Conservation (phyloP, 2,329 filamentous ascomycete genomes). For the Intubia oerlemansii region DNA sequence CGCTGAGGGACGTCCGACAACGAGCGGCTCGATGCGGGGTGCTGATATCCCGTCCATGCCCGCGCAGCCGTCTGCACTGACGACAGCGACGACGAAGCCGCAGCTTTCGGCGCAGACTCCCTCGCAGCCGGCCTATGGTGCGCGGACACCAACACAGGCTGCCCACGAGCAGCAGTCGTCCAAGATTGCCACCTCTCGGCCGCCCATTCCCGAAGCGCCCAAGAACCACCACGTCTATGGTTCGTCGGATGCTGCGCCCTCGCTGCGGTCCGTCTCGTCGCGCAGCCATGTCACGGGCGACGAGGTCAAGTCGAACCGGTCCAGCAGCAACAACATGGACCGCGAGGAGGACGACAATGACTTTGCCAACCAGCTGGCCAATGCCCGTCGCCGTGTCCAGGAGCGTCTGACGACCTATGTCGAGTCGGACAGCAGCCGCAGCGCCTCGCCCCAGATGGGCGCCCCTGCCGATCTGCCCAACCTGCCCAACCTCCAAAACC, state of each 20-base stretch:
- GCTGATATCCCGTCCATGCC: not conserved
- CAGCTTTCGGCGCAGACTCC: no score
- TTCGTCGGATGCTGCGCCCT: no score
- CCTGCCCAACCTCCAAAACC: constrained; percentile 13
- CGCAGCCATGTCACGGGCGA: constrained; percentile 24
- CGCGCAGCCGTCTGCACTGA: no score
- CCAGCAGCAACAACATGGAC: constrained; percentile 15
- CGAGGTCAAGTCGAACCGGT: constrained; percentile 1
- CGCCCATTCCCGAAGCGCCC: no score
- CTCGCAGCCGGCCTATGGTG: no score
- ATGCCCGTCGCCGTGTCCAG: constrained; percentile 47
- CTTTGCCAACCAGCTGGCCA: constrained; percentile 51
- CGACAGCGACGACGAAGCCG: no score
- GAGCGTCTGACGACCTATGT: constrained; percentile 51
- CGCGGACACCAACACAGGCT: no score
- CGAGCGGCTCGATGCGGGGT: no score
- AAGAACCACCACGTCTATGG: no score
- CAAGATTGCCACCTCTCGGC: no score
- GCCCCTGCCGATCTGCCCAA: constrained; percentile 13
- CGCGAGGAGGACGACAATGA: constrained; percentile 37
- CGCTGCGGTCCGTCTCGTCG: constrained; percentile 29
- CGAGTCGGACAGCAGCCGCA: constrained; percentile 32
- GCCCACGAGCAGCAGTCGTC: no score
- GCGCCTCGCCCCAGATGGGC: constrained; percentile 20
- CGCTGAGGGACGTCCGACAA: no score